These are phyloP conservation scores for Incumbomyces delicatus DNA, from an alignment of 2,329 filamentous ascomycete species.

Conservation along the genomic window DNA sequence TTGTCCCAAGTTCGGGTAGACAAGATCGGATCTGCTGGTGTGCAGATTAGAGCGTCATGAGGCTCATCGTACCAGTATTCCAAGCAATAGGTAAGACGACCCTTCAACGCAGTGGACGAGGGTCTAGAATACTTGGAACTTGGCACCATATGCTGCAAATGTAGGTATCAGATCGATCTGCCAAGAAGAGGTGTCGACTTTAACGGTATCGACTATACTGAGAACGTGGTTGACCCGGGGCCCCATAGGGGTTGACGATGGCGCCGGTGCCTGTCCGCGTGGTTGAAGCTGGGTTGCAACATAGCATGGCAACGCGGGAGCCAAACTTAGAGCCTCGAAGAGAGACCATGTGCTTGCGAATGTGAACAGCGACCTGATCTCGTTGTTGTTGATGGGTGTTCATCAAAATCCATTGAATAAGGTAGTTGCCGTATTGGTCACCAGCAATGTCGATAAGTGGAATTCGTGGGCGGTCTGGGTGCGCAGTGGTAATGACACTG, in stretches of 20 bases:
- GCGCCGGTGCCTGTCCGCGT: conserved; percentile 80
- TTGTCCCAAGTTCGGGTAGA: conserved; percentile 9
- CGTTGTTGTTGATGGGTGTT: conserved; percentile 80
- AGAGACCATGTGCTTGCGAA: conserved; percentile 98
- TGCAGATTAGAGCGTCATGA: not conserved
- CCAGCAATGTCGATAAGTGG: conserved; percentile 94
- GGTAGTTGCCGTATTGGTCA: conserved; percentile 97
- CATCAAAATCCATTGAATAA: conserved; percentile 93
- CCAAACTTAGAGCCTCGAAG: conserved; percentile 97
- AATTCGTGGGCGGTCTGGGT: conserved; percentile 83
- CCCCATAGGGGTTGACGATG: conserved; percentile 50
- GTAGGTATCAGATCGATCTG: conserved; percentile 16
- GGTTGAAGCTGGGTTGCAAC: conserved; percentile 82
- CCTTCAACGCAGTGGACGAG: conserved; percentile 15
- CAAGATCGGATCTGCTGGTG: conserved; percentile 5
- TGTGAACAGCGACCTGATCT: conserved; percentile 85
- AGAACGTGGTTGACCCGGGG: conserved; percentile 42
- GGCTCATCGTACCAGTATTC: conserved; percentile 18
- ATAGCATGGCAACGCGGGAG: conserved; percentile 96
- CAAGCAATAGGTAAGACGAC: conserved; percentile 18
- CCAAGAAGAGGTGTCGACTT: conserved; percentile 10
- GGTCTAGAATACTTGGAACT: conserved; percentile 20
- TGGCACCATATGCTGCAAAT: conserved; percentile 18
- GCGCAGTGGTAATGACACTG: conserved; percentile 85
- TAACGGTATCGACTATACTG: conserved; percentile 39